Evolutionary conservation across 805 yeast genomes (phyloP), one percentile per base, ranked within the genome.

Genomic region (Pichia kluyveri): DNA sequence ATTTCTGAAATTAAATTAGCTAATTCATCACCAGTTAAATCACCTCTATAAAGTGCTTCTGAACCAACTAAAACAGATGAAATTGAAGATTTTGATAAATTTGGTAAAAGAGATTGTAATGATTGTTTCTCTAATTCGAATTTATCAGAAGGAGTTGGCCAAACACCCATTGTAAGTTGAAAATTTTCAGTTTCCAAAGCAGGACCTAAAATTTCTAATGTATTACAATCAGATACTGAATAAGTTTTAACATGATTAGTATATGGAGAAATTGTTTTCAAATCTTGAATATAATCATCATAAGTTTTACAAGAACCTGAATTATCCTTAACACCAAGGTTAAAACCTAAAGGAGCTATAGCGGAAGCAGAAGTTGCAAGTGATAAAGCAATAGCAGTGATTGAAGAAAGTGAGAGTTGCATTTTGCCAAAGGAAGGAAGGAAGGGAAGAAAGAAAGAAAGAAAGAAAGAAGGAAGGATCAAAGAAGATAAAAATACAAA

Each of bases 221-320:
- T 86, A 76, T 89, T 82, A 76, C 97, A 91, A 68, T 87, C 95
- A n/a, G 95, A 82, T 43, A 85, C 89, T 31, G 97, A 93, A 65
- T 88, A 91, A 38, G 91, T 85, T 69, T 90, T 86, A 58, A 91
- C 79, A 44, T 77, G 76, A 52, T 70, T 69, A 39, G 93, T 69
- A 70, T 85, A 79, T 42, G 71, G 57, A 45, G 77, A 69, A 56
- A 91, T 69, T 37, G 71, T 65, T 26, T 72, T 71, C 56, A 91
- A 74, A 63, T 90, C 97, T 43, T 68, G 56, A 58, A 73, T 75
- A 69, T 80, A 91, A 60, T 88, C 95, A 17, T 69, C 63, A 43
- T 86, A 73, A 49, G 77, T 60, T 69, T 89, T 90, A 75, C 96
- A 89, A 60, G 76, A 70, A 57, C 89, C 93, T 42, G 72, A 67